Conservation (phyloP, 2,329 filamentous ascomycete genomes). For the Hansfordia pulvinata region DNA sequence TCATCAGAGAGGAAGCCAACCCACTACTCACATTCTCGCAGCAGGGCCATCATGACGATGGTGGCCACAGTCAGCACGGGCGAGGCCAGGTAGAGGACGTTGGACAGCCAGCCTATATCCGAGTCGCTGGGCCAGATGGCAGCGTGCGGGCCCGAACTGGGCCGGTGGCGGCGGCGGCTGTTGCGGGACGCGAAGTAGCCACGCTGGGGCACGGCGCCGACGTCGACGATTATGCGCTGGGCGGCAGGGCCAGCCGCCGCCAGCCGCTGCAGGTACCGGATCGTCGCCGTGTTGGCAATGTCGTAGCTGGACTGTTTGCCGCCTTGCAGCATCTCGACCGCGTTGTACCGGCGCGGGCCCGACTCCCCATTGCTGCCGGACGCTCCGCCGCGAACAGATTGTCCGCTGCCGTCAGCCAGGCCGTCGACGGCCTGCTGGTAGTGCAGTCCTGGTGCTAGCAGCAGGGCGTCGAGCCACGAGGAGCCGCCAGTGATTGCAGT, state of each 20-base stretch:
- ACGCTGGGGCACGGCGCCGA: constrained; percentile 37
- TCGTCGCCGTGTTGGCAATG: constrained; percentile 36
- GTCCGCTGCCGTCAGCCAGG: constrained; percentile 28
- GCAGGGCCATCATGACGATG: constrained; percentile 27
- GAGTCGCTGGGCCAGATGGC: constrained; percentile 16
- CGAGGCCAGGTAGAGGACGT: constrained; percentile 31
- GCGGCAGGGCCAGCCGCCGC: constrained; percentile 40
- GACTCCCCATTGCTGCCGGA: too few relatives aligned
- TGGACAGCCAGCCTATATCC: constrained; percentile 30
- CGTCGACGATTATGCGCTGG: constrained; percentile 40
- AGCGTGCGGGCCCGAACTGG: constrained; percentile 10
- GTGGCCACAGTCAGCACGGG: constrained; percentile 31
- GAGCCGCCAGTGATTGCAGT: constrained; percentile 43
- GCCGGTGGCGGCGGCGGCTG: constrained; percentile 12
- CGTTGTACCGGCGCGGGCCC: constrained; percentile 25
- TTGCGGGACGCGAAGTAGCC: constrained; percentile 10
- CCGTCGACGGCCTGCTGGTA: constrained; percentile 42
- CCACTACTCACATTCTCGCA: constrained; percentile 33
- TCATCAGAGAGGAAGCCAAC: too few relatives aligned
- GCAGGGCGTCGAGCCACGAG: constrained; percentile 39
- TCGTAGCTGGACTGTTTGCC: constrained; percentile 18
- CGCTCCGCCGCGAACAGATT: too few relatives aligned
- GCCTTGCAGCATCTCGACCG: constrained; percentile 19
- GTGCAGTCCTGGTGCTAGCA: constrained; percentile 47
- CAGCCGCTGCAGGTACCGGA: constrained; percentile 39